phyloP scores from a whole-genome alignment of 2,329 filamentous ascomycete species.

The Escovopsis weberi region DNA sequence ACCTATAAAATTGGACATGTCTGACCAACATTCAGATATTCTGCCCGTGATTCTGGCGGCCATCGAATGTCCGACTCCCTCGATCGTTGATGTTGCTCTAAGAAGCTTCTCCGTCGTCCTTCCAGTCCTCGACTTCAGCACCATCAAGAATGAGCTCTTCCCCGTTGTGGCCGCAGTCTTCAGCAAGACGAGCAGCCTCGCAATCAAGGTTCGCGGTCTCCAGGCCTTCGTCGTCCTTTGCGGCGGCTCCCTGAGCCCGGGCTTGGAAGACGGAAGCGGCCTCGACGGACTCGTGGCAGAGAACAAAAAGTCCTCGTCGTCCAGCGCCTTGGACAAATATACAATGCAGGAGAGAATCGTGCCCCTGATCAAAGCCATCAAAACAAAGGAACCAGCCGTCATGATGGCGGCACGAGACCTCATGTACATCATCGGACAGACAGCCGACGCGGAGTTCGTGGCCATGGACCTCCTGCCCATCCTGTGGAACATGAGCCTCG shows the following conservation, averaged over 20 bases:
- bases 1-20: not conserved
- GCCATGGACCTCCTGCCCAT: conserved; percentile 83
- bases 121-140: conserved; percentile 84
- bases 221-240: conserved; percentile 85
- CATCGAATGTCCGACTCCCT: conserved; percentile 78
- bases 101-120: conserved; percentile 66
- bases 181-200: conserved; percentile 80
- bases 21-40: conserved; percentile 44
- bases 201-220: conserved; percentile 84
- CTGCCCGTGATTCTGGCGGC: conserved; percentile 73
- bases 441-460: conserved; percentile 79
- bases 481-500: conserved; percentile 82
- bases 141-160: conserved; percentile 93
- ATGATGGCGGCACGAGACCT: conserved; percentile 89
- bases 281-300: conserved; percentile 54
- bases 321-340: conserved; percentile 85
- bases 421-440: conserved; percentile 65
- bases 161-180: conserved; percentile 84
- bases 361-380: conserved; percentile 79
- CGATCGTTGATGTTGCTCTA: conserved; percentile 74
- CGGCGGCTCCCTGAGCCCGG: conserved; percentile 49
- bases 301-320: conserved; percentile 48
- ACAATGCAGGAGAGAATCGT: conserved; percentile 97
- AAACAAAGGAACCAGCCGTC: conserved; percentile 93
- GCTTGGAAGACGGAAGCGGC: conserved; percentile 43